Conservation (phyloP, 1,139 yeast genomes). For the Candida neerlandica region DNA sequence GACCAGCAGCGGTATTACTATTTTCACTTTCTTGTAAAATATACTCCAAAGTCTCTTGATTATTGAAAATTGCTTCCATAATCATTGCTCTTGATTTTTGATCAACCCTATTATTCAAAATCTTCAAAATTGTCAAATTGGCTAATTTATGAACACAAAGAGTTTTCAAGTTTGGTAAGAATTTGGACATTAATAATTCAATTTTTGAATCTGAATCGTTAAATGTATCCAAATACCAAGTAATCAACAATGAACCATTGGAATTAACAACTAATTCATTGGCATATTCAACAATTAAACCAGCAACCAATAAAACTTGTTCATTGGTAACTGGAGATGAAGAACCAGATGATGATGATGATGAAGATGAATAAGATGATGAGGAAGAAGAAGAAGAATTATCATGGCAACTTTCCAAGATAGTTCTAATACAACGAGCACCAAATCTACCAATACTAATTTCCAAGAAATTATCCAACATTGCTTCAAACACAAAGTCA, state of each 20-base stretch:
- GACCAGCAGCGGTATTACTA: constrained; percentile 60
- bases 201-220: constrained; percentile 53
- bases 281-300: constrained; percentile 76
- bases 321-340: constrained; percentile 45
- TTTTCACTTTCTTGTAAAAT: constrained; percentile 21
- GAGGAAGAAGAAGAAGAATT: constrained; percentile 4
- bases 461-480: constrained; percentile 75
- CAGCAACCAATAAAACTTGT: constrained; percentile 76
- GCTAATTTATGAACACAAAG: constrained; percentile 87
- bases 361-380: too few relatives aligned
- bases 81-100: constrained; percentile 61
- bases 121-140: constrained; percentile 77
- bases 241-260: constrained; percentile 85
- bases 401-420: constrained; percentile 66
- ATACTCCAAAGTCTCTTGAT: constrained; percentile 30
- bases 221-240: constrained; percentile 95
- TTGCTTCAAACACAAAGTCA: constrained; percentile 85
- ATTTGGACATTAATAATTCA: constrained; percentile 48
- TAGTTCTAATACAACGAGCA: constrained; percentile 91
- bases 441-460: constrained; percentile 92
- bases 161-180: constrained; percentile 62
- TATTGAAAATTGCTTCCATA: constrained; percentile 67
- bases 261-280: constrained; percentile 80
- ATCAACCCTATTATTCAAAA: constrained; percentile 71
- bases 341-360: too few relatives aligned